A percentile compares a stretch with the other conserved stretches of the same genome.
Evolutionary conservation across 2,329 filamentous ascomycete species (phyloP).

Genomic region (Lachnellula occidentalis): DNA sequence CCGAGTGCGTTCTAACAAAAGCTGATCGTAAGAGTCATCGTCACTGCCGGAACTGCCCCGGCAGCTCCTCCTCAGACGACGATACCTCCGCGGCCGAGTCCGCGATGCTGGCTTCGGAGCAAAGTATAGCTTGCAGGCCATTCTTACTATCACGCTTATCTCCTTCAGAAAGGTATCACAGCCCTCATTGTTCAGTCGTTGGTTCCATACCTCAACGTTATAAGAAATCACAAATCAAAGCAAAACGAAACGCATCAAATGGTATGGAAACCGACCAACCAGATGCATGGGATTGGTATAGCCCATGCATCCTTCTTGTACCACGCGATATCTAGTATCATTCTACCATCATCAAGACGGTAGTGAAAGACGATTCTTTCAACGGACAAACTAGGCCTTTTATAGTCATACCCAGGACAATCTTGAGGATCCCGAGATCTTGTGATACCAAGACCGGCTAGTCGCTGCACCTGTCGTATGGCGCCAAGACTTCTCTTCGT

Average conservation of each 20-base stretch:
- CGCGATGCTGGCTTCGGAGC: constrained; percentile 53
- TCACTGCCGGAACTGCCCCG: not conserved
- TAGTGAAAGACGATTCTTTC: not conserved
- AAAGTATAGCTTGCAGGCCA: constrained; percentile 39
- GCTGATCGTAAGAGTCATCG: not conserved
- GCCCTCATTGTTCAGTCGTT: not conserved
- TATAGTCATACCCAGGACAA: constrained; percentile 40
- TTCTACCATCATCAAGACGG: not conserved
- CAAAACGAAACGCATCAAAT: too few species aligned
- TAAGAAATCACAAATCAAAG: too few species aligned
- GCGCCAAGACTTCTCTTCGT: too few species aligned
- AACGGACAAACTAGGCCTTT: constrained; percentile 31
- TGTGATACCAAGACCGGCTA: not conserved
- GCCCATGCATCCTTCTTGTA: constrained; percentile 1
- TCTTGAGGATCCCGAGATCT: constrained; percentile 3
- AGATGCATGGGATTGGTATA: not conserved
- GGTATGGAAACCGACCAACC: too few species aligned
- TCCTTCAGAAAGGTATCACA: constrained; percentile 9
- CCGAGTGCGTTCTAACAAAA: not conserved
- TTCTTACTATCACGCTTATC: constrained; percentile 54
- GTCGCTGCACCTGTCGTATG: too few species aligned
- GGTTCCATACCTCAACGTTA: too few species aligned
- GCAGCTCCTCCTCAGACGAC: not conserved
- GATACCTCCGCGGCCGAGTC: constrained; percentile 47
- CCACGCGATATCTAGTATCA: not conserved